Base-by-base conservation (phyloP, 2,329 filamentous ascomycete genomes). In the Penicillium hesseltinei region DNA sequence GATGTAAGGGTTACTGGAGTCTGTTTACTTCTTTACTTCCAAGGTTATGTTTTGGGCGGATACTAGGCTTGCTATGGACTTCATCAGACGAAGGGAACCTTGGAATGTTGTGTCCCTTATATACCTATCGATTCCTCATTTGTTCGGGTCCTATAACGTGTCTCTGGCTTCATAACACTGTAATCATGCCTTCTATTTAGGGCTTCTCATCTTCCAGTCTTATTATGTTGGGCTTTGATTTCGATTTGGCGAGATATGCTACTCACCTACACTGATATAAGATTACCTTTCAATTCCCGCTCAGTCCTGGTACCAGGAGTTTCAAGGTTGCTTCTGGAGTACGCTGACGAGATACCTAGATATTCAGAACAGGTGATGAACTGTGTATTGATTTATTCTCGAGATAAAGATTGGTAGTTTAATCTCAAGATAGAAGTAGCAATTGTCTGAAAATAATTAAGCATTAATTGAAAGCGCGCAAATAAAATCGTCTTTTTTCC, bases 1-100 rank as follows among this genome's bases (percentile, higher is more conserved):
- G 25, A 33, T 42, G 42, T 46, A 52, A 56, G 43, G 42, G n/a
- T 39, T 51, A n/a, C 27, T 42, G 49, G 49, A 25, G 54, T 52
- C 15, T 46, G 45, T 45, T 36, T 43, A 19, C 29, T 25, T 27
- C 21, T 21, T 21, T 21, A 21, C 21, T 21, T 23, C 21, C 9
- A 19, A 38, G n/a, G 36, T n/a, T n/a, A n/a, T 27, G n/a, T 44
- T 6, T 19, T 38, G 10, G 45, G 21, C n/a, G 50, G 50, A 35
- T 29, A 36, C 29, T 44, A 39, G 29, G 17, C n/a, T 42, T 33
- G 27, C 21, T 23, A n/a, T 31, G 19, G 27, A 10, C 21, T n/a
- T 29, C 27, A 29, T 29, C 8, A 10, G 27, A 29, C 21, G 9
- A 10, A 29, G 27, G 27, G 27, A 29, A 10, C 27, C 27, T 10